Conservation (phyloP, 148 eudicot genomes). For the Chenopodium quinoa region DNA sequence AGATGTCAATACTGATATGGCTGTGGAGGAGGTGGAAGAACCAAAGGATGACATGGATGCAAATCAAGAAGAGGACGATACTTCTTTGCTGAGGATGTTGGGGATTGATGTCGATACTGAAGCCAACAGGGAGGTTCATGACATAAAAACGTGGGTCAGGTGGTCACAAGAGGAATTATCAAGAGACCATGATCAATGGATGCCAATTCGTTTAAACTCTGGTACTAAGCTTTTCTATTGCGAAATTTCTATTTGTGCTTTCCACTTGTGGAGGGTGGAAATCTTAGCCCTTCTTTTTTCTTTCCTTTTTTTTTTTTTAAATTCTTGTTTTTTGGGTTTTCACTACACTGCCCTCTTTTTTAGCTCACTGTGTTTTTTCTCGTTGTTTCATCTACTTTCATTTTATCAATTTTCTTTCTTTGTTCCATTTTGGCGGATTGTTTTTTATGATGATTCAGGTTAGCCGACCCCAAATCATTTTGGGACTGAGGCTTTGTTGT, state of each 20-base stretch:
- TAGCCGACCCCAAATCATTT: too few species aligned
- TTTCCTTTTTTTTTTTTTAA: too few species aligned
- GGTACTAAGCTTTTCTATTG: conserved; percentile 34
- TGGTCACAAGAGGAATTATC: conserved; percentile 82
- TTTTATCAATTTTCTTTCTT: too few species aligned
- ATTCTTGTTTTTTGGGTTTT: too few species aligned
- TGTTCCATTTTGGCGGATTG: not conserved
- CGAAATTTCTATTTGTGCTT: not conserved
- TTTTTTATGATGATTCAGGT: not conserved
- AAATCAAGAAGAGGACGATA: conserved; percentile 58
- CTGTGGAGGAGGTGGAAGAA: conserved; percentile 44
- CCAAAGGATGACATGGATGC: conserved; percentile 41
- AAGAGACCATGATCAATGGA: conserved; percentile 79
- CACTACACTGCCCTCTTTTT: too few species aligned
- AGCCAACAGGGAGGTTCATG: conserved; percentile 61
- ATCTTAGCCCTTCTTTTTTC: too few species aligned
- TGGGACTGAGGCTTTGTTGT: too few species aligned
- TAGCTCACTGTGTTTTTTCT: too few species aligned
- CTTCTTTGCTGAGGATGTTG: conserved; percentile 67
- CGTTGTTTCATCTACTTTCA: too few species aligned
- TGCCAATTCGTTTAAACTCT: conserved; percentile 63
- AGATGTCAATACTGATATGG: conserved; percentile 33
- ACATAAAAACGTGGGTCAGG: conserved; percentile 63
- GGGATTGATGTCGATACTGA: conserved; percentile 78
- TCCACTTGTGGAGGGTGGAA: not conserved